Conservation (phyloP, 164 flowering plant genomes). For the Akebia trifoliata region DNA sequence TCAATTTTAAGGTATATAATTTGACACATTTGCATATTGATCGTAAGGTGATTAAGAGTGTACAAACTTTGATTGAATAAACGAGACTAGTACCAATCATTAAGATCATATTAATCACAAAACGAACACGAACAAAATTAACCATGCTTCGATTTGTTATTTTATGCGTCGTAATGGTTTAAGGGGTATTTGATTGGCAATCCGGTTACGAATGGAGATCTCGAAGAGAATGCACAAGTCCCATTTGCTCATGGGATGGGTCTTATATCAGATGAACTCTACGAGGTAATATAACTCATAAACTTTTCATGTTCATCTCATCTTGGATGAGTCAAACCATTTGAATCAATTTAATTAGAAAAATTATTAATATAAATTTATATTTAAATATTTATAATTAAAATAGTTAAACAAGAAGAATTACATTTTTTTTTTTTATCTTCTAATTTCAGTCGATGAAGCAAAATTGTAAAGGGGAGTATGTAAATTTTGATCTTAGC, state of each 20-base stretch:
- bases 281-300: constrained; percentile 27
- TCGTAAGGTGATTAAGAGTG: no score
- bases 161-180: neutral
- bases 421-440: neutral
- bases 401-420: neutral
- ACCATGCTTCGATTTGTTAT: no score
- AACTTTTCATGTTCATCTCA: neutral
- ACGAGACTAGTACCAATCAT: no score
- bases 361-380: no score
- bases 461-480: constrained; percentile 29
- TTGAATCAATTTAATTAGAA: neutral
- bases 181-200: constrained; percentile 55
- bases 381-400: no score
- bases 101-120: no score
- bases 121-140: no score
- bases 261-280: constrained; percentile 45
- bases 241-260: constrained; percentile 40
- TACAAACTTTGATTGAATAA: no score
- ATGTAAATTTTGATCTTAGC: constrained; percentile 13
- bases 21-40: no score
- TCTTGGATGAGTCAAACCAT: neutral
- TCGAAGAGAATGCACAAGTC: constrained; percentile 20
- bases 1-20: constrained; percentile 33
- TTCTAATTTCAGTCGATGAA: constrained; percentile 23
- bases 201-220: constrained; percentile 22